Evolutionary conservation across 2,329 filamentous ascomycete species (phyloP).

Genomic region (Colletotrichum abscissum): DNA sequence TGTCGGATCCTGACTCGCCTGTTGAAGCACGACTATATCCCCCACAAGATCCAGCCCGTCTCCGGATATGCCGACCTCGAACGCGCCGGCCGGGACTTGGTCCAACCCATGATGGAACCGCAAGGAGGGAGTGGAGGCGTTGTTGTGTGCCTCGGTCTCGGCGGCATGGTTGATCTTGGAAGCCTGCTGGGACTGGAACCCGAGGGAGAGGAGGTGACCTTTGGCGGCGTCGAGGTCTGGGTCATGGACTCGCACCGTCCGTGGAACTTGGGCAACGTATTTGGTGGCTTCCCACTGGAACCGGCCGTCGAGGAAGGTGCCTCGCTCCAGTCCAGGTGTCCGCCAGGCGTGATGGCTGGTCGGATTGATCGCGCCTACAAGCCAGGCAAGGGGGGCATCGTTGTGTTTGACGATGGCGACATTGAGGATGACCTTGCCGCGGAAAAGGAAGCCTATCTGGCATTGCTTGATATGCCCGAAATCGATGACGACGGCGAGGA

Average conservation of each 20-base stretch:
- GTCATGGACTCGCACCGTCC: constrained; percentile 90
- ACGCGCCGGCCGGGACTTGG: constrained; percentile 80
- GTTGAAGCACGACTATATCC: constrained; percentile 97
- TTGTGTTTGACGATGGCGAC: constrained; percentile 96
- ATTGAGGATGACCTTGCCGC: constrained; percentile 82
- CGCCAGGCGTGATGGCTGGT: constrained; percentile 77
- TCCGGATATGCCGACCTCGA: constrained; percentile 91
- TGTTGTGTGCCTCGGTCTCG: constrained; percentile 92
- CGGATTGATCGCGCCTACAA: constrained; percentile 78
- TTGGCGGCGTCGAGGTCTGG: constrained; percentile 94
- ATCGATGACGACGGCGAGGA: constrained; percentile 79
- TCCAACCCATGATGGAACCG: constrained; percentile 86
- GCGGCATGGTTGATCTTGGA: constrained; percentile 89
- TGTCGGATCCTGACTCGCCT: constrained; percentile 93
- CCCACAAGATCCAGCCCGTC: constrained; percentile 96
- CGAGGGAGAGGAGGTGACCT: constrained; percentile 73
- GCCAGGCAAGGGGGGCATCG: constrained; percentile 84
- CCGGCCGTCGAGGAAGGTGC: constrained; percentile 59
- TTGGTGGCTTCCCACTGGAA: constrained; percentile 76
- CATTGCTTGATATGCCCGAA: constrained; percentile 91
- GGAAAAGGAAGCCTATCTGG: constrained; percentile 86
- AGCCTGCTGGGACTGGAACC: constrained; percentile 80
- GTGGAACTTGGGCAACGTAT: constrained; percentile 95
- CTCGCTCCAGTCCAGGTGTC: constrained; percentile 63
- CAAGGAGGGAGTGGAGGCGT: constrained; percentile 88